Conservation (phyloP, 495 filamentous ascomycete genomes). For the Paragyromitra xinjiangensis region DNA sequence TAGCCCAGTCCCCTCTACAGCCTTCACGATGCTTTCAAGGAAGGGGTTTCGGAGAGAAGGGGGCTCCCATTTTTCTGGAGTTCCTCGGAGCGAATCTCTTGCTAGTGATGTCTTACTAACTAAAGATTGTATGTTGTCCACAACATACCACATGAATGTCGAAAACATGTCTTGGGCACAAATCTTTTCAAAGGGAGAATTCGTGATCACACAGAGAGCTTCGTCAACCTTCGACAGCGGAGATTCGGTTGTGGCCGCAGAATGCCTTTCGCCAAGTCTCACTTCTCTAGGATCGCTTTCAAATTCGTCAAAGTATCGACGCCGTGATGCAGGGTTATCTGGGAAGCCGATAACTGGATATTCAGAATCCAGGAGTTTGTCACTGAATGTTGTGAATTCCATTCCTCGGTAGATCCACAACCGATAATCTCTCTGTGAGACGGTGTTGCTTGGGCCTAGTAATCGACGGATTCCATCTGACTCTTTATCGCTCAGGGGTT, state of each 20-base stretch:
- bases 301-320: neutral
- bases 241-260: neutral
- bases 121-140: slow-evolving; percentile 1
- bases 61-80: slow-evolving; percentile 9
- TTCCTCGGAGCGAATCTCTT: slow-evolving; percentile 3
- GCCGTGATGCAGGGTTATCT: neutral
- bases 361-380: too few relatives aligned
- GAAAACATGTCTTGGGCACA: slow-evolving; percentile 36
- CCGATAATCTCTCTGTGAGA: slow-evolving; percentile 9
- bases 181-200: slow-evolving; percentile 9
- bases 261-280: too few relatives aligned
- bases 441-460: slow-evolving; percentile 20
- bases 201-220: slow-evolving; percentile 1
- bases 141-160: slow-evolving; percentile 36
- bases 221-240: neutral
- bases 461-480: neutral
- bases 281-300: neutral
- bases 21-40: slow-evolving; percentile 19
- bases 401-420: slow-evolving; percentile 26
- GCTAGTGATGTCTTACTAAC: slow-evolving; percentile 13
- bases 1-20: slow-evolving; percentile 5
- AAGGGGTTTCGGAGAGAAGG: slow-evolving; percentile 16
- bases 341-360: slow-evolving; percentile 16
- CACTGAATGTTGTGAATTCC: neutral
- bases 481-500: neutral